Evolutionary conservation across 306 rosid genomes (phyloP), one percentile per base, ranked within the genome.

Genomic region (Trichosanthes truncata): DNA sequence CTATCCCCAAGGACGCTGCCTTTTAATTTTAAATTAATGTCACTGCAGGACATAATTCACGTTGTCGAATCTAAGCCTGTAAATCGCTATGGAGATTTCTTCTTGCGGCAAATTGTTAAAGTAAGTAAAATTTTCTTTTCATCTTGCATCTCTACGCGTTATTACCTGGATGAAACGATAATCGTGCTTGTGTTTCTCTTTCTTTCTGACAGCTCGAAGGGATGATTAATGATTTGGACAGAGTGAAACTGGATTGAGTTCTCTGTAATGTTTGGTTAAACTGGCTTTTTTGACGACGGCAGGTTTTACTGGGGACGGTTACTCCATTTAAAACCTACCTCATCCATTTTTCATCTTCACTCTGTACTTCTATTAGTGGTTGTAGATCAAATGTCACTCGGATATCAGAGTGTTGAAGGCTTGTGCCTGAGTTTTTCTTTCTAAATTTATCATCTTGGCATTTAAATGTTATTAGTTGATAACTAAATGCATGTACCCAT

Each of bases 21-120:
- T 65, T 45, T 2, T 29, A 29, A 29, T 29, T 29, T 2, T 29
- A 29, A 29, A 1, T 25, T 29, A 14, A 29, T 74, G 9, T 81
- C 90, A 41, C 72, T 85, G 87, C 94, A 95, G 97, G 96, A 96
- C 81, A 79, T 81, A 59, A 65, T 96, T 77, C 84, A 79, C 51
- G 99, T 91, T 49, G 84, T 85, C 1, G 94, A 93, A 82, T 89
- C 98, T 0, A 96, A 93, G 82, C 87, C 90, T 46, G 75, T 87
- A 72, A 96, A 91, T 81, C 88, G 87, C 35, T 90, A 93, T 41
- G 98, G 97, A 45, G 99, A 96, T 85, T 91, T 86, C 87, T 93
- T 93, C 82, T 84, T 93, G 89, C 97, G 97, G 23, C 99, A 95
- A 84, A 86, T 95, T 78, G 93, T 85, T 79, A 90, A 93, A 93